phyloP scores from a whole-genome alignment of 2,329 filamentous ascomycete genomes.

The Microcyclospora pomicola region DNA sequence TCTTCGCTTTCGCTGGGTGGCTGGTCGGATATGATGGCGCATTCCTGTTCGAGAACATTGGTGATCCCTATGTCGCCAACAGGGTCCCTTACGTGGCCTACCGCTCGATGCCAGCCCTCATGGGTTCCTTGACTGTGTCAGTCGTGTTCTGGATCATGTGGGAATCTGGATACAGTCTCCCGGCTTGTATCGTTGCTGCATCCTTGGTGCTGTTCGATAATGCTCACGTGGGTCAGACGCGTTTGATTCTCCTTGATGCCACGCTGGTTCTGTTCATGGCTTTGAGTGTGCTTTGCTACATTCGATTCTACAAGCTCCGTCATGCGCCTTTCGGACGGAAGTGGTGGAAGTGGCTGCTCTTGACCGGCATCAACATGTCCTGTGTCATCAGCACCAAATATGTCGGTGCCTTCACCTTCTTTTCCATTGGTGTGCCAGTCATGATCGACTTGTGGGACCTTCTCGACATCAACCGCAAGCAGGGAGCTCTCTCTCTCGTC shows the following conservation, averaged over 20 bases:
- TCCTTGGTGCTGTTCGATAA: conserved; percentile 89
- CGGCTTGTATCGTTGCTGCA: conserved; percentile 76
- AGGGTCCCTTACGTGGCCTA: conserved; percentile 96
- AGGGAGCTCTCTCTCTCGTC: conserved; percentile 63
- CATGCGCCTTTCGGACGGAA: conserved; percentile 82
- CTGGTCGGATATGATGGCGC: conserved; percentile 91
- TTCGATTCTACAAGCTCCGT: conserved; percentile 93
- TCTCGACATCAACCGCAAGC: conserved; percentile 71
- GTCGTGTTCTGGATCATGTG: conserved; percentile 97
- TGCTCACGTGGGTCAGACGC: conserved; percentile 90
- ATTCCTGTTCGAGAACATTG: conserved; percentile 98
- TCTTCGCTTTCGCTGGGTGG: conserved; percentile 96
- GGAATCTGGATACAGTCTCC: conserved; percentile 95
- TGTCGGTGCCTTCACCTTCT: conserved; percentile 89
- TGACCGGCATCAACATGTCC: conserved; percentile 87
- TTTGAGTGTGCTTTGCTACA: conserved; percentile 81
- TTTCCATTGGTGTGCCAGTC: conserved; percentile 90
- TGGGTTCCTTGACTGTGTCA: conserved; percentile 87
- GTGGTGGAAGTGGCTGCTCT: conserved; percentile 99
- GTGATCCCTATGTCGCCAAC: conserved; percentile 93
- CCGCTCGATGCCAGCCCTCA: conserved; percentile 78
- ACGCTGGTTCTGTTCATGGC: conserved; percentile 94
- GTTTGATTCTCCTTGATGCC: conserved; percentile 86
- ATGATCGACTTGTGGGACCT: conserved; percentile 91
- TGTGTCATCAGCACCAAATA: conserved; percentile 99